Evolutionary conservation across 345 rosid genomes (phyloP), one percentile per base, ranked within the genome.

Genomic region (Dovyalis caffra): DNA sequence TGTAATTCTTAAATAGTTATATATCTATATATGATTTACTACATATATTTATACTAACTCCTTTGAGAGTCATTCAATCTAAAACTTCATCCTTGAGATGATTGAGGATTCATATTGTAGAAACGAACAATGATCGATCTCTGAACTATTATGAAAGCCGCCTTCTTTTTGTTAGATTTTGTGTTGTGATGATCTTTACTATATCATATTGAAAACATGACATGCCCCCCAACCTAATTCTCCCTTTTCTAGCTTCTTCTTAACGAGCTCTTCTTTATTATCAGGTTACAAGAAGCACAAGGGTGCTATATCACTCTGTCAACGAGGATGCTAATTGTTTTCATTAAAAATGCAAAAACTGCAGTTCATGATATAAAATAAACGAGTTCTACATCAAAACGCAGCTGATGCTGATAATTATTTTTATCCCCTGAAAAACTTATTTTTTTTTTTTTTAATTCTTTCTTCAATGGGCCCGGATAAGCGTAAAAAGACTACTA

Each of bases 41-140:
- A 40, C 64, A 61, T 74, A 33, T 47, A 51, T 61, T 7, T 66
- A 74, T 68, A 68, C 82, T 64, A 78, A 79, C 83, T 79, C 20
- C 8, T 72, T 18, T 77, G 74, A 75, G 83, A 71, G 70, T 78
- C 78, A 58, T 74, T 78, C 81, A 79, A 79, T 83, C 79, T 3
- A 60, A 56, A 56, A 58, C 80, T 72, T 70, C 35, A 68, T 20
- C 35, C 8, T 15, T 38, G 47, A 80, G 79, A 68, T 74, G 75
- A 38, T 34, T 76, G 88, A 29, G 76, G 88, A 81, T 79, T 78
- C 76, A 35, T 76, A 69, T 74, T 82, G 86, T 85, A 82, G 71
- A 79, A 77, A 32, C 70, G 38, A 58, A 47, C 75, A 72, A 65
- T 45, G 60, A 45, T 66, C 51, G 34, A 35, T 69, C 66, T 38